These are phyloP conservation scores for Aureobasidium vineae DNA, from an alignment of 2,329 filamentous ascomycete genomes.

Conservation along the genomic window DNA sequence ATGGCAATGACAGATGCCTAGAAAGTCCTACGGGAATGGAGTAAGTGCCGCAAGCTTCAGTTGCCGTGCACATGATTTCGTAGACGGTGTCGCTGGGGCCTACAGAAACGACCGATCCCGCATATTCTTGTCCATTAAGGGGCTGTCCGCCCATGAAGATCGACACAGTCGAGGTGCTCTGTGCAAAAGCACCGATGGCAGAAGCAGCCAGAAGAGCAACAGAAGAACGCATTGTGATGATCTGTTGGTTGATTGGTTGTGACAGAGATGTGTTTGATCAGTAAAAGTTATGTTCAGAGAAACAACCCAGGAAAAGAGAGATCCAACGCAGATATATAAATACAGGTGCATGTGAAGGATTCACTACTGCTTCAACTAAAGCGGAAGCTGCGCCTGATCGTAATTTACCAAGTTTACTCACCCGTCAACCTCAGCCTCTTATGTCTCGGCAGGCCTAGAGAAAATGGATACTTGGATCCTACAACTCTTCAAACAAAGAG, in stretches of 20 bases:
- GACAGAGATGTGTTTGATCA: neutral
- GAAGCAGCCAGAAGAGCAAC: slow-evolving; percentile 13
- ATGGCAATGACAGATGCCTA: neutral
- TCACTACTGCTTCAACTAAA: neutral
- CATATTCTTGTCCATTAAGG: neutral
- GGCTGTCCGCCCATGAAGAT: neutral
- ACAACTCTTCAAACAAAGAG: neutral
- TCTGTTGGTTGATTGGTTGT: neutral
- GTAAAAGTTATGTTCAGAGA: no score
- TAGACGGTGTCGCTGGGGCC: slow-evolving; percentile 3
- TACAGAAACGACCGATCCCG: neutral
- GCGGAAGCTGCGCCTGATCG: neutral
- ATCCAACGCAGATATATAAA: neutral
- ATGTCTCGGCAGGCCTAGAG: neutral
- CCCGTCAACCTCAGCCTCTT: neutral
- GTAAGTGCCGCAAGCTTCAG: neutral
- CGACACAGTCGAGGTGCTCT: neutral
- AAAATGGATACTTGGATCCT: neutral
- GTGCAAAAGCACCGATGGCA: neutral
- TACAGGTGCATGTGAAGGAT: neutral
- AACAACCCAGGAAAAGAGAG: neutral
- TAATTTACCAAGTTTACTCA: neutral
- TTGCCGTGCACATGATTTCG: neutral
- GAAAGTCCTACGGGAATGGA: neutral
- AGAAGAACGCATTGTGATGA: slow-evolving; percentile 16